These are phyloP conservation scores for Curvularia sp. DNA, from an alignment of 2,329 filamentous ascomycete species.

Conservation along the genomic window DNA sequence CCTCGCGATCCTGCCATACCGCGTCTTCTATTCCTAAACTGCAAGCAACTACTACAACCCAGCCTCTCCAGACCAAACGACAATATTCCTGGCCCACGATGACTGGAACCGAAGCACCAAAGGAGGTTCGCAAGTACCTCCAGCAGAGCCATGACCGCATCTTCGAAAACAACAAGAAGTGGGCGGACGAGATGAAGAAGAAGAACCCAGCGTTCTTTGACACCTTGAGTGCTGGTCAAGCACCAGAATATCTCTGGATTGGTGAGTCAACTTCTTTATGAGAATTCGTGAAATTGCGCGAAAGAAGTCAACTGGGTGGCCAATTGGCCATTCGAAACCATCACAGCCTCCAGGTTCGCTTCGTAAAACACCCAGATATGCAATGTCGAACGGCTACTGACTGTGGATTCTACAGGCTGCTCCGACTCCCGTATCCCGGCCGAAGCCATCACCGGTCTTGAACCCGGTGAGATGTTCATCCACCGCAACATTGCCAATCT, in stretches of 20 bases:
- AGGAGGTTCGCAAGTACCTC: constrained; percentile 58
- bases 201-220: constrained; percentile 71
- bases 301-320: not conserved
- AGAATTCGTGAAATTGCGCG: not conserved
- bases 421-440: constrained; percentile 51
- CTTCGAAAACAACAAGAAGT: constrained; percentile 72
- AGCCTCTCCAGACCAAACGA: constrained; percentile 10
- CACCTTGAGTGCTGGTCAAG: constrained; percentile 69
- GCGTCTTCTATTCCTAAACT: constrained; percentile 2
- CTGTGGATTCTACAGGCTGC: constrained; percentile 38
- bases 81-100: constrained; percentile 26
- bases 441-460: constrained; percentile 51
- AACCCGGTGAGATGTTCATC: constrained; percentile 45
- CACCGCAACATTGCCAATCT: constrained; percentile 49
- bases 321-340: not conserved
- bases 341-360: not conserved
- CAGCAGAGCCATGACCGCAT: constrained; percentile 70
- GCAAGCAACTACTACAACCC: constrained; percentile 1
- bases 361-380: not conserved
- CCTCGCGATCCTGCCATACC: constrained; percentile 12
- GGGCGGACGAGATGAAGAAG: constrained; percentile 66
- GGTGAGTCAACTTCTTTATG: constrained; percentile 29
- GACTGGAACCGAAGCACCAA: constrained; percentile 29
- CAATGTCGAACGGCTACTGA: constrained; percentile 5
- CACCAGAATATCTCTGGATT: constrained; percentile 69